A percentile compares a stretch with the other conserved stretches of the same genome.
Conservation (phyloP, 2,329 filamentous ascomycete species). For the Anisogramma anomala region DNA sequence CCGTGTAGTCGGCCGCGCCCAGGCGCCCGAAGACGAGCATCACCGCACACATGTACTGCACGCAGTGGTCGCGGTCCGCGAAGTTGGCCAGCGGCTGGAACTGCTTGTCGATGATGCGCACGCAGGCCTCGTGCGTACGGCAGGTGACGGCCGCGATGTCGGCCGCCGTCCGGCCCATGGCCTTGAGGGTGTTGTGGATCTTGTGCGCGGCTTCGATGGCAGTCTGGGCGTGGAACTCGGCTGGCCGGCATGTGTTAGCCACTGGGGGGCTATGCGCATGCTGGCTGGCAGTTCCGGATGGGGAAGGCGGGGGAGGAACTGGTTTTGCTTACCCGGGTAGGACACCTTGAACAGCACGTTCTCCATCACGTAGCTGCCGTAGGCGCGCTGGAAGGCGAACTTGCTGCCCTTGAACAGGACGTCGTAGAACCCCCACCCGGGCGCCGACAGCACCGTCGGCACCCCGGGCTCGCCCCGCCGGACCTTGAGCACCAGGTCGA, state of each 20-base stretch:
- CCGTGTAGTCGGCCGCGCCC: conserved; percentile 84
- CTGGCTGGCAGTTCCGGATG: too few relatives aligned
- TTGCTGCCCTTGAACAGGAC: conserved; percentile 92
- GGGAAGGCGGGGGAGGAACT: too few relatives aligned
- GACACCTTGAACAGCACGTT: conserved; percentile 99
- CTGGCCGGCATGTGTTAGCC: conserved; percentile 27
- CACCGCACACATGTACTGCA: conserved; percentile 97
- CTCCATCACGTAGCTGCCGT: conserved; percentile 99
- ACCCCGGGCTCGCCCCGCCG: conserved; percentile 83
- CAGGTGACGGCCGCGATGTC: conserved; percentile 91
- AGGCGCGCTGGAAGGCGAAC: conserved; percentile 91
- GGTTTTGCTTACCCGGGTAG: conserved; percentile 64
- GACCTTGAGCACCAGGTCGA: conserved; percentile 84
- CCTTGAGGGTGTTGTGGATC: conserved; percentile 71
- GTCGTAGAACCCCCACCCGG: conserved; percentile 97
- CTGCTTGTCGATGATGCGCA: conserved; percentile 99
- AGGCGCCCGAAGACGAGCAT: conserved; percentile 95
- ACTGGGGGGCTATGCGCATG: too few relatives aligned
- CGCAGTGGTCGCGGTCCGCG: conserved; percentile 97
- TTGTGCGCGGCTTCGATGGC: conserved; percentile 90
- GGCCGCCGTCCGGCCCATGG: conserved; percentile 76
- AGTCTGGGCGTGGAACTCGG: conserved; percentile 98
- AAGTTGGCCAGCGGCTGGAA: conserved; percentile 99
- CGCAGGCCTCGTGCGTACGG: conserved; percentile 94
- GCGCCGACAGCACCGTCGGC: conserved; percentile 83